Evolutionary conservation across 257 asterid genomes (phyloP).

Genomic region (Thymus mandschuricus): DNA sequence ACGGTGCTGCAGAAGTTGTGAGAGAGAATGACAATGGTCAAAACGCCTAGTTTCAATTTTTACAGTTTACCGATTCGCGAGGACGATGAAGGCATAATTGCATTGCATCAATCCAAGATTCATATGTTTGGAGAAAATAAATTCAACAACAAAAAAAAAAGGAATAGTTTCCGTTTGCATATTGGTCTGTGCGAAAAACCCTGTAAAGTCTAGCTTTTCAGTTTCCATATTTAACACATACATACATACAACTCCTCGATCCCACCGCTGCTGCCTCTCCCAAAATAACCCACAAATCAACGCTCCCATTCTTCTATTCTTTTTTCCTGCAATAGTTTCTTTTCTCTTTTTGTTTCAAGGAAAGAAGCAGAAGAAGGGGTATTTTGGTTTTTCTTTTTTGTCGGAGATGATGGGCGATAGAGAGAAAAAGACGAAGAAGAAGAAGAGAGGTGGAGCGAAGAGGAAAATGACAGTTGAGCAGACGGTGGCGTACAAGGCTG

Average conservation of each 20-base stretch:
- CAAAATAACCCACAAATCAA: conserved; percentile 14
- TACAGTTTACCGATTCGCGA: background rate
- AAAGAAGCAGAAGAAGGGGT: background rate
- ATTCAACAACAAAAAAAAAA: background rate
- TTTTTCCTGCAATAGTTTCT: conserved; percentile 10
- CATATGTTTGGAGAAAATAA: background rate
- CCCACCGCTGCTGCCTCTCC: conserved; percentile 27
- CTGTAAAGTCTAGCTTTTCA: conserved; percentile 38
- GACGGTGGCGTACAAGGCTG: conserved; percentile 79
- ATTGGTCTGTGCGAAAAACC: conserved; percentile 26
- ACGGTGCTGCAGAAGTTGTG: background rate
- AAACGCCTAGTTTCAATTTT: background rate
- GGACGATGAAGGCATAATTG: conserved; percentile 6
- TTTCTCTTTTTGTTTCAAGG: background rate
- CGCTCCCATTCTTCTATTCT: background rate
- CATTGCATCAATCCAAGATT: background rate
- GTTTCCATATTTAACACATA: conserved; percentile 34
- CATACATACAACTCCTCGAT: conserved; percentile 34
- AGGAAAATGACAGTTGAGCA: conserved; percentile 86
- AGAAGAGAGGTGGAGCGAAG: conserved; percentile 93
- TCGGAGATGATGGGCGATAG: conserved; percentile 52
- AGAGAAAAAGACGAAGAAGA: conserved; percentile 73
- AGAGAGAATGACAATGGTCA: conserved; percentile 10
- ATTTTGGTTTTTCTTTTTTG: background rate
- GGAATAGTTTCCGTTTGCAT: conserved; percentile 22